These are phyloP conservation scores for Cyberlindnera petersonii DNA, from an alignment of 805 yeast species.

Conservation along the genomic window DNA sequence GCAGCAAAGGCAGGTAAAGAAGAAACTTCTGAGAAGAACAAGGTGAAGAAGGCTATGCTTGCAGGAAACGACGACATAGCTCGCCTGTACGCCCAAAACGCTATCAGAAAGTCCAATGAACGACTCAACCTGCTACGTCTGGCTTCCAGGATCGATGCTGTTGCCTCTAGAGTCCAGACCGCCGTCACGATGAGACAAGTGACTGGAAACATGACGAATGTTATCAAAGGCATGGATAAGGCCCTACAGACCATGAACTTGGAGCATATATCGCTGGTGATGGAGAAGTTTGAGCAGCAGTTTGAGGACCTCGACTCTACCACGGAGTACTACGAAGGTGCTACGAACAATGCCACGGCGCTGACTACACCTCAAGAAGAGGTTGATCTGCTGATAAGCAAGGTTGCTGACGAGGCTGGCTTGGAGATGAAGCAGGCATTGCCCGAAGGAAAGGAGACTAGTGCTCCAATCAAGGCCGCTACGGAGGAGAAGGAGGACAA, in stretches of 20 bases:
- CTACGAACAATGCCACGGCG: conserved; percentile 85
- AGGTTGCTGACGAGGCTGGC: conserved; percentile 97
- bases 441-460: conserved; percentile 37
- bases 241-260: conserved; percentile 95
- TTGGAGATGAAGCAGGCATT: conserved; percentile 85
- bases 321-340: conserved; percentile 87
- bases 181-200: conserved; percentile 97
- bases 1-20: conserved; percentile 90
- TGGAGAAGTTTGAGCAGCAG: conserved; percentile 96
- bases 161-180: conserved; percentile 92
- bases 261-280: conserved; percentile 86
- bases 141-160: conserved; percentile 91
- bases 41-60: conserved; percentile 77
- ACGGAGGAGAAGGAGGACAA: conserved; percentile 79
- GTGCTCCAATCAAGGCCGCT: conserved; percentile 52
- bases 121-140: conserved; percentile 73
- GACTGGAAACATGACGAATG: conserved; percentile 89
- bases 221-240: conserved; percentile 92
- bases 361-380: conserved; percentile 91
- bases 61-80: conserved; percentile 93
- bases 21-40: conserved; percentile 79
- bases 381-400: conserved; percentile 84
- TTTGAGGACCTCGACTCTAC: conserved; percentile 95
- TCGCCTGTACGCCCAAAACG: conserved; percentile 89
- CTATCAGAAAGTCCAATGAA: conserved; percentile 88